Evolutionary conservation across 1,284 basidiomycete genomes (phyloP), one percentile per base, ranked within the genome.

Genomic region (Cyathus pygmaeus): DNA sequence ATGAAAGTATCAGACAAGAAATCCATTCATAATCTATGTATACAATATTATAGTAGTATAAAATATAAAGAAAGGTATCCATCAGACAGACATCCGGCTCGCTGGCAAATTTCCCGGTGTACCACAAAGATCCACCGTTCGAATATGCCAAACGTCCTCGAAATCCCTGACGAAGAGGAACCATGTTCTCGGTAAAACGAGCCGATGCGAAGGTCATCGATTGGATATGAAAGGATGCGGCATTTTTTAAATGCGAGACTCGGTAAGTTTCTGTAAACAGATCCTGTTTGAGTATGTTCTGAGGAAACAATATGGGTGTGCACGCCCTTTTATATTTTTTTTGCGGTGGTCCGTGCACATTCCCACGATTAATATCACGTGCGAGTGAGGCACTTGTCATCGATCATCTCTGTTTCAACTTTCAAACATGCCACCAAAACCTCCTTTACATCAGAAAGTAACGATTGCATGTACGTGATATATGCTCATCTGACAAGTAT

Each of bases 101-200:
- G 89, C 84, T 87, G 88, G 80, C 78, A 62, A 68, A 73, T 75
- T 68, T 63, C 61, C 59, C 64, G 60, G 69, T n/a, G n/a, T n/a
- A n/a, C n/a, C n/a, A n/a, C n/a, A n/a, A n/a, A n/a, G n/a, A n/a
- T n/a, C n/a, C n/a, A n/a, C n/a, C n/a, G n/a, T n/a, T n/a, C n/a
- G n/a, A n/a, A n/a, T n/a, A n/a, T n/a, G 76, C 85, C 88, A 87
- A 90, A 91, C 90, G 85, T 92, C 90, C 86, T 91, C 89, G 89
- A 90, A 84, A 85, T 83, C 74, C 70, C 67, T 60, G 10, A 15
- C 59, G 53, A 69, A 66, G 70, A 60, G 60, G 66, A 73, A 81
- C 77, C 84, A 83, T 91, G 88, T 92, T 90, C 90, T 92, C 90
- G 78, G 90, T 91, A 77, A 76, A 81, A 91, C 89, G 89, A 89